Evolutionary conservation across 345 rosid genomes (phyloP), one percentile per base, ranked within the genome.

Genomic region (Eucalyptus coolabah): DNA sequence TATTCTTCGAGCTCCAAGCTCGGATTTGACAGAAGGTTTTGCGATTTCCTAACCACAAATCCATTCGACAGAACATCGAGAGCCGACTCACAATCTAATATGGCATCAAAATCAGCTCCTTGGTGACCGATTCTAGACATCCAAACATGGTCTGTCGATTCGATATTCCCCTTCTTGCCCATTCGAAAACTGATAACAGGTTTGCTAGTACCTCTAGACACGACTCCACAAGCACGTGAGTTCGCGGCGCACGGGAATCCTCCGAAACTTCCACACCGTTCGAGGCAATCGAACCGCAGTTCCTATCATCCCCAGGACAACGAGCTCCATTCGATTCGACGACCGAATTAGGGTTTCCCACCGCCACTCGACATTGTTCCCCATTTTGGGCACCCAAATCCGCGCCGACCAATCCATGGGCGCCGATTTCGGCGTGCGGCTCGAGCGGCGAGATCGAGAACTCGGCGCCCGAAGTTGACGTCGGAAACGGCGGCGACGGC

Each of bases 1-100:
- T 47, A 88, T 80, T 97, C 98, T 90, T 93, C 93, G 56, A 91
- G 60, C 53, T 90, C 92, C 86, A 85, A 34, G 53, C 89, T 87
- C 72, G 88, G 89, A 23, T 60, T 87, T 34, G 45, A 15, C 53
- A 67, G 69, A 89, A 34, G 69, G 86, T 72, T 92, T 44, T 89
- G 94, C 87, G 93, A 83, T 87, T 94, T 96, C 86, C 92, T 93
- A 44, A 96, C 97, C 42, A 90, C 90, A 90, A 97, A 96, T 65
- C 99, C 99, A 89, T 92, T 91, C 32, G 92, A 90, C 92, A 96
- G 87, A 56, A 93, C 94, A 59, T 94, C 91, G 50, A 89, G 91
- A 28, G 92, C 95, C 2, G 10, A 88, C 50, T 88, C 42, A 32
- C 93, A 94, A 54, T 90, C 92, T 81, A 96, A 88, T 86, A 96